Conservation (phyloP, 2,329 filamentous ascomycete genomes). For the Beauveria australis region DNA sequence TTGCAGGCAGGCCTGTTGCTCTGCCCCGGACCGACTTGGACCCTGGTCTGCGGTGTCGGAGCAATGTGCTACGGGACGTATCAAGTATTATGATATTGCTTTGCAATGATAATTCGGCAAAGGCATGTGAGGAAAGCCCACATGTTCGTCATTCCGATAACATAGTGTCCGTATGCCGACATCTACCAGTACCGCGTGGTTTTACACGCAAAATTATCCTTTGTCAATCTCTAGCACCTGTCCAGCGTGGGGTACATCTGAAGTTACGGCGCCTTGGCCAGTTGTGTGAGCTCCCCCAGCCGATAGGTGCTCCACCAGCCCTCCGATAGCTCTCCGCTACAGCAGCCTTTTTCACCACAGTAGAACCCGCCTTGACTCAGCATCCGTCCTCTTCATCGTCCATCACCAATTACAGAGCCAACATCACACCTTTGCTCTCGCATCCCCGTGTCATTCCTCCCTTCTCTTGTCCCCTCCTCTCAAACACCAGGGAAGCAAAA, state of each 20-base stretch:
- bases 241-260: not conserved
- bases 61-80: not conserved
- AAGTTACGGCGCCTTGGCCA: not conserved
- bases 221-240: not conserved
- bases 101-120: too few species aligned
- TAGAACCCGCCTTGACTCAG: constrained; percentile 1
- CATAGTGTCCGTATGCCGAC: too few species aligned
- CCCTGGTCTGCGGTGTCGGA: constrained; percentile 7
- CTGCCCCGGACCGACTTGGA: not conserved
- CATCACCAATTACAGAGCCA: not conserved
- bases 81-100: too few species aligned
- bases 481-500: not conserved
- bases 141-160: too few species aligned
- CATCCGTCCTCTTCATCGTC: not conserved
- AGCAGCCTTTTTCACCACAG: not conserved
- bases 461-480: not conserved
- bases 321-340: constrained; percentile 9
- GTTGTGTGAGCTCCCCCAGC: not conserved
- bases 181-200: too few species aligned
- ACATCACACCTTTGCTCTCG: not conserved
- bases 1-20: not conserved
- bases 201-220: too few species aligned
- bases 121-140: too few species aligned
- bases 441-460: not conserved
- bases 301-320: constrained; percentile 4